Percentiles rank a stretch among this genome's conserved stretches.
phyloP scores from a whole-genome alignment of 805 yeast species.

The Candida ponderosae region DNA sequence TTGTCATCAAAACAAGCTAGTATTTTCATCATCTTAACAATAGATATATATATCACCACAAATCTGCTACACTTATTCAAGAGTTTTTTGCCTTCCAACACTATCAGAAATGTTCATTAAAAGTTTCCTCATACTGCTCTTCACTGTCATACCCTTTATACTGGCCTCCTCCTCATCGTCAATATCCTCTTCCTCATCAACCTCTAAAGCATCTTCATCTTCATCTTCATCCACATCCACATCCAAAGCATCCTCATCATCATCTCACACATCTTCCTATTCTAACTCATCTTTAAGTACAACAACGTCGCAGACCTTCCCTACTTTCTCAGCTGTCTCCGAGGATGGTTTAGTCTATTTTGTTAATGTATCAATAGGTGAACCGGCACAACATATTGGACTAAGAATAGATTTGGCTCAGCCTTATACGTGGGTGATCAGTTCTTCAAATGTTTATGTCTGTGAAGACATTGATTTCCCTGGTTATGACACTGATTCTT shows the following conservation, averaged over 20 bases:
- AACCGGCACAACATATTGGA: slow-evolving; percentile 20
- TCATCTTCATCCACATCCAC: background rate
- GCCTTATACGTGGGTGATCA: slow-evolving; percentile 29
- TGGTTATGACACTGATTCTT: slow-evolving; percentile 4
- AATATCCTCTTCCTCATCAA: background rate
- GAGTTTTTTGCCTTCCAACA: no score
- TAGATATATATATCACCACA: no score
- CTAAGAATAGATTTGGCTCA: slow-evolving; percentile 29
- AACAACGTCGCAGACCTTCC: slow-evolving; percentile 1
- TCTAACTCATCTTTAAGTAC: slow-evolving; percentile 1
- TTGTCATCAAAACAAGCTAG: no score
- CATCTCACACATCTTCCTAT: background rate
- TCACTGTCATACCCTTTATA: background rate
- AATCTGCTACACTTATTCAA: no score
- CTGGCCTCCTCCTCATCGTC: background rate
- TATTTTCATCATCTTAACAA: no score
- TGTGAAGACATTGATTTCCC: slow-evolving; percentile 3
- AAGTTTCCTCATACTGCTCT: no score
- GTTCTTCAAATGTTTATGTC: slow-evolving; percentile 6
- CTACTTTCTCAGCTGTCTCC: slow-evolving; percentile 5
- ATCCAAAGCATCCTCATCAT: background rate
- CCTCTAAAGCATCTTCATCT: background rate
- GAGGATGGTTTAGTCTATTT: slow-evolving; percentile 15
- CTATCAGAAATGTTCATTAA: no score
- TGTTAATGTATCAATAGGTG: slow-evolving; percentile 25